Conservation (phyloP, 768 basidiomycete species). For the Terana coerulea region DNA sequence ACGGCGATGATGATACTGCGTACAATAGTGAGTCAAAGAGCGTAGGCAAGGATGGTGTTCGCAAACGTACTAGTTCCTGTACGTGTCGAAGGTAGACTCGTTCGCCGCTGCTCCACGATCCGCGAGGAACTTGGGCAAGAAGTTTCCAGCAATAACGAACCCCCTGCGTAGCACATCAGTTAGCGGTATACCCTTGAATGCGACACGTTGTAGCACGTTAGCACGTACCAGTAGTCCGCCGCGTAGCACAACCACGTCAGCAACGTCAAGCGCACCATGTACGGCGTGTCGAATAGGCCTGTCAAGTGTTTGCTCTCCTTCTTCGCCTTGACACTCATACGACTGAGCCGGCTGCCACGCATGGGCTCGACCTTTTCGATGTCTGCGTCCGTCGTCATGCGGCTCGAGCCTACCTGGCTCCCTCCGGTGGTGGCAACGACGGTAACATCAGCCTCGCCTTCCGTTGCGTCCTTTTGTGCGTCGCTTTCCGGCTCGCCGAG, state of each 20-base stretch:
- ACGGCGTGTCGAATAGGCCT: neutral
- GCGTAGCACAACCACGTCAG: constrained; percentile 13
- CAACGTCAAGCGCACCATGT: constrained; percentile 7
- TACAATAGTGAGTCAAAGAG: neutral
- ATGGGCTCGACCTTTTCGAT: too few relatives aligned
- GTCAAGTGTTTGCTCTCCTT: neutral
- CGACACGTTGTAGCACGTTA: too few relatives aligned
- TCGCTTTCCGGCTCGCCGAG: too few relatives aligned
- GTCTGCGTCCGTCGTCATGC: too few relatives aligned
- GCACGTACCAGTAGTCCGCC: constrained; percentile 11
- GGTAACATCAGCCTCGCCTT: too few relatives aligned
- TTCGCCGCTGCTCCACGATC: constrained; percentile 10
- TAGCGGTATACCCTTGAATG: neutral
- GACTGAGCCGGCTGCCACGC: too few relatives aligned
- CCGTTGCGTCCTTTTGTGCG: too few relatives aligned
- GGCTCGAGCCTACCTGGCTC: too few relatives aligned
- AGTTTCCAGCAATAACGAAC: constrained; percentile 12
- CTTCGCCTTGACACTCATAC: too few relatives aligned
- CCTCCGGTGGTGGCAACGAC: too few relatives aligned
- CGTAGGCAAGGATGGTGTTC: neutral
- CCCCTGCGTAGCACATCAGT: constrained; percentile 1
- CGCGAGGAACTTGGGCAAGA: constrained; percentile 13
- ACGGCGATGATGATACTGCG: constrained; percentile 12
- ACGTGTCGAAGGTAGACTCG: neutral
- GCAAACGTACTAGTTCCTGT: constrained; percentile 8